Evolutionary conservation across 768 basidiomycete genomes (phyloP), one percentile per base, ranked within the genome.

Genomic region (Strobilomyces confusus): DNA sequence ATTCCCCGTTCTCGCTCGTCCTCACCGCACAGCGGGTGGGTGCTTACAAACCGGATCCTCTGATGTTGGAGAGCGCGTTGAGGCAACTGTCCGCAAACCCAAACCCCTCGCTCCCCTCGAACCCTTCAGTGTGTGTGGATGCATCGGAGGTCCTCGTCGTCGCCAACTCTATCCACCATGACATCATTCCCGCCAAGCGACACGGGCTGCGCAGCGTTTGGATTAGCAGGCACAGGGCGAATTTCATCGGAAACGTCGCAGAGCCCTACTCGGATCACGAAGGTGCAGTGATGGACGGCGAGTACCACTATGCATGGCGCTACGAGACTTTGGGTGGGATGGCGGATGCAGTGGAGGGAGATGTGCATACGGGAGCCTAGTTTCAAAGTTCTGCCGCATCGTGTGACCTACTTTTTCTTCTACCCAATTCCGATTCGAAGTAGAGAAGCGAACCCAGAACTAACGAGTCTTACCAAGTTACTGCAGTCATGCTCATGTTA

Each of bases 1-100:
- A 65, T 29, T 86, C 86, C 23, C 77, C 82, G 1, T 90, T 90
- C 67, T 78, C 81, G 25, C 74, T 82, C 48, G 72, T 87, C 50
- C 71, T 86, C 59, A 89, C 87, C 9, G 87, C 89, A 6, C 80
- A 90, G 64, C 86, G 87, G 57, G 77, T 80, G 5, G 80, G 80
- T n/a, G 80, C 80, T 33, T 90, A 89, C 70, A 90, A 89, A 64
- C 89, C 86, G 20, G 70, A 82, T 44, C 71, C 74, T 0, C 61
- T 67, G 19, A 58, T 79, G 58, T 64, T 79, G n/a, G 73, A 71
- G 36, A 44, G 55, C 33, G 69, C 62, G 8, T 23, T 70, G 48
- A 49, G 40, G 33, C 69, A 70, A 40, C 54, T 70, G 6, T 68
- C 69, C 1, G 29, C 55, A 30, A 15, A 46, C 43, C 59, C 64